Evolutionary conservation across 2,329 filamentous ascomycete genomes (phyloP).

Genomic region (Fusarium fracticaudum): DNA sequence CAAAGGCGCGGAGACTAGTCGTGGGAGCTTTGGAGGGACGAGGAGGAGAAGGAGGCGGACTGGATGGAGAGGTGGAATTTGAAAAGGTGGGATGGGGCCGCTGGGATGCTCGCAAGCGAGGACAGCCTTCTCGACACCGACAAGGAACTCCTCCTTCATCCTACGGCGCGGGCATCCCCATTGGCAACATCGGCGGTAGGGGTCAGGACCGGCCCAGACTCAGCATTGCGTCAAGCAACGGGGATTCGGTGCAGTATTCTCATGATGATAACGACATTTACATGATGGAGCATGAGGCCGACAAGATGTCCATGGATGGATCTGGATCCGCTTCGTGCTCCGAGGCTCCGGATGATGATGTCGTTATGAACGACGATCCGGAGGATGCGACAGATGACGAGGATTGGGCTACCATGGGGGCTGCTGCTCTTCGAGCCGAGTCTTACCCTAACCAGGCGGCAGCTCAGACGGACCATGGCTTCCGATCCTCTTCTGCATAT

Average conservation of each 20-base stretch:
- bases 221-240: constrained; percentile 68
- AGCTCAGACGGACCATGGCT: constrained; percentile 63
- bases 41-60: constrained; percentile 68
- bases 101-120: constrained; percentile 86
- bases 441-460: constrained; percentile 67
- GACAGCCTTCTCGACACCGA: constrained; percentile 64
- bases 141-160: constrained; percentile 53
- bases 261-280: constrained; percentile 71
- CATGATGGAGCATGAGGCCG: constrained; percentile 85
- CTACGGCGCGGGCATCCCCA: constrained; percentile 65
- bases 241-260: constrained; percentile 79
- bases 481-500: constrained; percentile 57
- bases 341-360: constrained; percentile 74
- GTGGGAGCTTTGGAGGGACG: constrained; percentile 92
- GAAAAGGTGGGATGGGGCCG: constrained; percentile 98
- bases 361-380: constrained; percentile 76
- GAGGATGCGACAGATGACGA: constrained; percentile 94
- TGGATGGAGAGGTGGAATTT: constrained; percentile 80
- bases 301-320: constrained; percentile 90
- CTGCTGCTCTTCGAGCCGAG: constrained; percentile 79
- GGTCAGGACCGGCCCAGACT: constrained; percentile 59
- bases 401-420: constrained; percentile 92
- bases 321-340: constrained; percentile 78
- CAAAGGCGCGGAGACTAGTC: constrained; percentile 89
- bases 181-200: constrained; percentile 57